phyloP scores from a whole-genome alignment of 1,139 yeast genomes.

The Debaryomyces fabryi region DNA sequence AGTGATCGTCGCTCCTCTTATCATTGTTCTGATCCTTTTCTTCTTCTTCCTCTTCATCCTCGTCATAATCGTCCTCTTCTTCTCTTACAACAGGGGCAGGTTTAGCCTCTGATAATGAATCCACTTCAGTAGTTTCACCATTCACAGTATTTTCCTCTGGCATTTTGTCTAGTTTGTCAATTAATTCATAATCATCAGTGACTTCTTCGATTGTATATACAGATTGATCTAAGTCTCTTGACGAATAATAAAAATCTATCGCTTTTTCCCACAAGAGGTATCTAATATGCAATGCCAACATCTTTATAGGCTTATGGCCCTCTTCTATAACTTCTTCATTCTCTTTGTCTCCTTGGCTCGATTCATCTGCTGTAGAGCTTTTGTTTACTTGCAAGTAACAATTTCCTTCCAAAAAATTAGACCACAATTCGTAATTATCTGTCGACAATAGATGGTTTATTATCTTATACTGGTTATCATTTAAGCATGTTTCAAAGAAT shows the following conservation, averaged over 20 bases:
- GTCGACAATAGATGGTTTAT: slow-evolving; percentile 43
- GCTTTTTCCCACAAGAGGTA: slow-evolving; percentile 78
- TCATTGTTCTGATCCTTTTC: slow-evolving; percentile 22
- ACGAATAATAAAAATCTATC: slow-evolving; percentile 52
- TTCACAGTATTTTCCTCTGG: slow-evolving; percentile 25
- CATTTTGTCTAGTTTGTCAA: slow-evolving; percentile 34
- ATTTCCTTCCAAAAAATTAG: slow-evolving; percentile 56
- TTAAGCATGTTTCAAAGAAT: slow-evolving; percentile 60
- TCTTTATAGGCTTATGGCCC: slow-evolving; percentile 52
- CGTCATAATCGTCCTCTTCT: slow-evolving; percentile 47
- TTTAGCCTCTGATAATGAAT: slow-evolving; percentile 13
- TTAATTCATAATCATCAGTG: slow-evolving; percentile 40
- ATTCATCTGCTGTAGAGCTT: slow-evolving; percentile 14
- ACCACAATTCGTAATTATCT: slow-evolving; percentile 48
- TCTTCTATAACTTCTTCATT: slow-evolving; percentile 25
- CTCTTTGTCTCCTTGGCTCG: slow-evolving; percentile 14
- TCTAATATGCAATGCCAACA: slow-evolving; percentile 64
- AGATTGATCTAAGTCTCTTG: slow-evolving; percentile 32
- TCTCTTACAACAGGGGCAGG: slow-evolving; percentile 24
- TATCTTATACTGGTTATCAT: slow-evolving; percentile 62
- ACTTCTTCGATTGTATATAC: slow-evolving; percentile 34
- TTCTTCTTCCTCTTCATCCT: slow-evolving; percentile 40
- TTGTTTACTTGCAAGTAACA: slow-evolving; percentile 37
- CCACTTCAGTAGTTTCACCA: slow-evolving; percentile 24
- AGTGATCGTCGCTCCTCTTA: slow-evolving; percentile 12